These are phyloP conservation scores for Galerina sulciceps DNA, from an alignment of 768 basidiomycete species.

Conservation along the genomic window DNA sequence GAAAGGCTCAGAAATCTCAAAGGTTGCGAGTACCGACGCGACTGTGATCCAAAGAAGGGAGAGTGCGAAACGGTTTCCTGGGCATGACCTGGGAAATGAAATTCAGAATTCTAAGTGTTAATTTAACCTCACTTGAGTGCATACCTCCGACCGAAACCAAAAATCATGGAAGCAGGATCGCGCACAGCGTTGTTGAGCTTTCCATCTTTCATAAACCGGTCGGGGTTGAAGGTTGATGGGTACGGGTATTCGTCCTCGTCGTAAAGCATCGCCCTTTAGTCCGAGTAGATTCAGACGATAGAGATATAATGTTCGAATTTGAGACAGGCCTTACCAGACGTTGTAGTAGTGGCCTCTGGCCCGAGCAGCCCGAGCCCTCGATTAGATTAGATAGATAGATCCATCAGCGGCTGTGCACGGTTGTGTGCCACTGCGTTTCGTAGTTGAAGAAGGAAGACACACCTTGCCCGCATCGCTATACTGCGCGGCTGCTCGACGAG, in stretches of 20 bases:
- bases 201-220: constrained; percentile 12
- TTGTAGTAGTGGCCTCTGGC: too few species aligned
- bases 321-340: not conserved
- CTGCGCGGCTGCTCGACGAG: too few species aligned
- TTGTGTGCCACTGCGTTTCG: too few species aligned
- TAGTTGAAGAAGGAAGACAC: too few species aligned
- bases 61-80: constrained; percentile 6
- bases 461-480: too few species aligned
- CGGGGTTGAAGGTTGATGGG: constrained; percentile 7
- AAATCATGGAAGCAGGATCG: constrained; percentile 5
- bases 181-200: not conserved
- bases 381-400: too few species aligned
- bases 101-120: not conserved
- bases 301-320: too few species aligned
- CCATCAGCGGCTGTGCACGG: too few species aligned
- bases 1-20: not conserved
- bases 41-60: constrained; percentile 11
- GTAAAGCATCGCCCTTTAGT: constrained; percentile 10
- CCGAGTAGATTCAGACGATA: not conserved
- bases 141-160: constrained; percentile 15
- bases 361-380: too few species aligned
- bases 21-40: constrained; percentile 4
- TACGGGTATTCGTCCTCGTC: constrained; percentile 6
- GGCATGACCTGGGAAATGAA: constrained; percentile 3
- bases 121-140: not conserved